These are phyloP conservation scores for Eimeria brunetti DNA, from an alignment of 169 alveolate species.

Conservation along the genomic window DNA sequence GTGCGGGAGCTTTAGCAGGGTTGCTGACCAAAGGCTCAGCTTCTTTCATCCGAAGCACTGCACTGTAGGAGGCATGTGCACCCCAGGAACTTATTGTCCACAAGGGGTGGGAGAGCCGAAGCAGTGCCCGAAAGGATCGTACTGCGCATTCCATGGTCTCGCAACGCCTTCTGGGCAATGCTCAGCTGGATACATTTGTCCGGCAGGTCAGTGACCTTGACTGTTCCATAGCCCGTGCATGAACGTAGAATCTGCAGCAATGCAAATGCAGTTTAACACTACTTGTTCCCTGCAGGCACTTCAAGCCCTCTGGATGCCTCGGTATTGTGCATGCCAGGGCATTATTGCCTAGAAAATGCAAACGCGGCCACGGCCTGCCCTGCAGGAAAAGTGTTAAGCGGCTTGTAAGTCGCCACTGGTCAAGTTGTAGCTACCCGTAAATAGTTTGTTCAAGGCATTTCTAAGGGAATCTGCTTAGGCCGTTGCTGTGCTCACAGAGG, in stretches of 20 bases:
- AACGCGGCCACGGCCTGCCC: background rate
- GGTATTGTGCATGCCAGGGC: constrained; percentile 55
- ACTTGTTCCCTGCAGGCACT: background rate
- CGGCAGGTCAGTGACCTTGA: constrained; percentile 16
- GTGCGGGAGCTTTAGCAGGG: constrained; percentile 49
- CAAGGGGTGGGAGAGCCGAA: constrained; percentile 78
- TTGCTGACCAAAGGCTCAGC: background rate
- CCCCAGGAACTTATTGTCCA: constrained; percentile 86
- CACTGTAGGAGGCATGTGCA: constrained; percentile 69
- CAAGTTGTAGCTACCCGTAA: background rate
- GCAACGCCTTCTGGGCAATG: constrained; percentile 38
- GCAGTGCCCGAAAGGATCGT: constrained; percentile 69
- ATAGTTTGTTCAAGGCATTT: background rate
- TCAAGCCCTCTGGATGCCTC: constrained; percentile 53
- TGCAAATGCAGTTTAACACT: background rate
- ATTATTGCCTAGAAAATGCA: constrained; percentile 37
- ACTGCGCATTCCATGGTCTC: constrained; percentile 72
- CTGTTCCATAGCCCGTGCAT: background rate
- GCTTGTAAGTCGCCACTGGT: constrained; percentile 12
- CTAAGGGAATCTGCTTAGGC: background rate
- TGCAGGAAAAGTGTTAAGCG: constrained; percentile 21
- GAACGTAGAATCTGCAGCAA: background rate
- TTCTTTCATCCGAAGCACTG: constrained; percentile 52
- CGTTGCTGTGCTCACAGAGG: constrained; percentile 19
- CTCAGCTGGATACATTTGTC: constrained; percentile 70